Base-by-base conservation (phyloP, 805 yeast genomes). In the Myxozyma sirexii region DNA sequence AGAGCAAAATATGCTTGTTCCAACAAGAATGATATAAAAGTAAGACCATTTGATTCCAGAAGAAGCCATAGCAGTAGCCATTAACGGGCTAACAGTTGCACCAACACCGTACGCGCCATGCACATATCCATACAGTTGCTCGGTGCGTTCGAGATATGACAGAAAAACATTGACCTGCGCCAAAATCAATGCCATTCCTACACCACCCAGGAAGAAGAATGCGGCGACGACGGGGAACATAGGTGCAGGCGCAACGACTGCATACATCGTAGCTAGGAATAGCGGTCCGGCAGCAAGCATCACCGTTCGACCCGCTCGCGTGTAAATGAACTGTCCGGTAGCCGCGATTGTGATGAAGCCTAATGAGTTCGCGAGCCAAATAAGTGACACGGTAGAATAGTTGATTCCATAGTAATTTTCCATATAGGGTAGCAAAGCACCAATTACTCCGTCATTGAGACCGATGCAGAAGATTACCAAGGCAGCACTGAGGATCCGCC, bases 61-160 rank as follows among this genome's bases (percentile, higher is more conserved):
- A 46, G 78, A 75, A n/a, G 82, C 77, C 78, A 85, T 76, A 0
- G 79, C 73, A 0, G 89, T 82, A 2, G 86, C 85, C 33, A 84
- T 70, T 17, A 88, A 79, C 1, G 94, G 92, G 1, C 90, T 80
- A 0, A 84, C 64, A 49, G 88, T 84, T 0, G 90, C 89, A 1
- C 92, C 90, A 2, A 83, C 66, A 0, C 94, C 94, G 71, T 87
- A 88, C 12, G 77, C 69, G 0, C 89, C 92, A 74, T 88, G 94
- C 57, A 81, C 75, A 27, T 77, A 72, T 1, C 92, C 88, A 72
- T 86, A 76, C 60, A 82, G 77, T 57, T 79, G 81, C 44, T 87
- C 83, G 51, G 82, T 79, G 58, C 83, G 82, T 21, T 78, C 77
- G 33, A 85, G 72, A 57, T 48, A 55, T 24, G 83, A 73, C 17